Evolutionary conservation across 1,284 basidiomycete species (phyloP), one percentile per base, ranked within the genome.

Genomic region (Inonotus hispidus): DNA sequence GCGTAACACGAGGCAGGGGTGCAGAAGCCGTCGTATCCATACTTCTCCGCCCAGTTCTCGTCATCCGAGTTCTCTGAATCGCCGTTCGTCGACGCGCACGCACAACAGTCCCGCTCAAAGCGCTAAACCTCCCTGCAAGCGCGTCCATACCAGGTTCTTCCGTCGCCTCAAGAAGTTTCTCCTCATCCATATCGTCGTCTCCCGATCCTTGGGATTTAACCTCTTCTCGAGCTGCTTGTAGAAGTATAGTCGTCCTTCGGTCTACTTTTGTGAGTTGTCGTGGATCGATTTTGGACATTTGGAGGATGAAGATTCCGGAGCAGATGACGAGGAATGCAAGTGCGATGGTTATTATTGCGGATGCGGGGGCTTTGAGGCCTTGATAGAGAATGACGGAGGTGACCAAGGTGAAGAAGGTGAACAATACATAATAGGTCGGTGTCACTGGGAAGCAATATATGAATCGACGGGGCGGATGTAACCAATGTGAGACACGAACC

Each of bases 261-360:
- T 95, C 95, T 68, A 97, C 87, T 37, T 80, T 80, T 60, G 78
- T 80, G 68, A 97, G 81, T 60, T 86, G 76, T 29, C 76, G 78
- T 2, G 92, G 92, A 70, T 95, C 92, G 66, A 94, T 82, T 74
- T 98, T 98, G 73, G 93, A 96, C 82, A 99, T 88, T 74, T 99
- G 96, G 8, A 99, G 85, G 64, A 99, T 86, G 19, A 90, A 92
- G 72, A 98, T 98, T 23, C 95, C 95, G 16, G 92, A 76, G 68
- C 85, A 95, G 64, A 94, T 95, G 65, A 90, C 85, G 66, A 93
- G 75, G 79, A 98, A 98, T 19, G 88, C 95, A 75, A 92, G 81
- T 32, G 98, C 92, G 66, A 98, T 84, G 3, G 95, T 98, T 63
- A 98, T 80, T 60, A 98, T 93, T 66, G 91, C 82, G 2, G 77